Evolutionary conservation across 1,284 basidiomycete genomes (phyloP).

Genomic region (Austroboletus niveus): DNA sequence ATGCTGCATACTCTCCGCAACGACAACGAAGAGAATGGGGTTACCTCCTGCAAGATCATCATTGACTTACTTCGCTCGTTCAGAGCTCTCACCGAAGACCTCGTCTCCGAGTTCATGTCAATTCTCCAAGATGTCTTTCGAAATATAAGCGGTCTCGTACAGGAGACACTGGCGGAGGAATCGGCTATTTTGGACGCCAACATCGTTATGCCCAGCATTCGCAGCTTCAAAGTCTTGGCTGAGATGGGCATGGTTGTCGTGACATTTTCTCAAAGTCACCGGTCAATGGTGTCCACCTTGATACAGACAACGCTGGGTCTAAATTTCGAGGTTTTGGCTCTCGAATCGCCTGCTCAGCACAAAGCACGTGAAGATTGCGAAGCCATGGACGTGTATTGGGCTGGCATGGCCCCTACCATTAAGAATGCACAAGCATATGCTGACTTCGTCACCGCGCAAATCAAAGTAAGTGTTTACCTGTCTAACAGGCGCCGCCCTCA

Average conservation of each 20-base stretch:
- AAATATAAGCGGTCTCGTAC: conserved; percentile 75
- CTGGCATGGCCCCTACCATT: conserved; percentile 80
- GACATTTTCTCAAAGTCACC: conserved; percentile 84
- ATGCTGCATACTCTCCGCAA: conserved; percentile 82
- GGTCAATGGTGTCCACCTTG: conserved; percentile 63
- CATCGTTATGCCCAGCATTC: conserved; percentile 63
- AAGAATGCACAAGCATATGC: conserved; percentile 79
- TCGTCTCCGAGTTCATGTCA: conserved; percentile 79
- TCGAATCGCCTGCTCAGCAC: conserved; percentile 88
- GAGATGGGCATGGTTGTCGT: conserved; percentile 96
- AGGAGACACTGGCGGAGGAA: conserved; percentile 71
- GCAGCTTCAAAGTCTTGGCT: conserved; percentile 92
- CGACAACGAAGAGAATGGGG: conserved; percentile 97
- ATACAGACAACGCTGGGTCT: conserved; percentile 76
- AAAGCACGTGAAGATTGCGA: conserved; percentile 80
- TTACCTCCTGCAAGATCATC: conserved; percentile 89
- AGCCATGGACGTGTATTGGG: conserved; percentile 75
- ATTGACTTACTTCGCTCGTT: conserved; percentile 78
- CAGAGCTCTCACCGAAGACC: conserved; percentile 74
- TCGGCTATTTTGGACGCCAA: conserved; percentile 57
- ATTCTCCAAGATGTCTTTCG: conserved; percentile 76
- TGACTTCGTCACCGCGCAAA: conserved; percentile 91
- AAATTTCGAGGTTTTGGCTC: conserved; percentile 71
- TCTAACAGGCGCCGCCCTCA: conserved; percentile 1
- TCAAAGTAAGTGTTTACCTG: conserved; percentile 61